These are phyloP conservation scores for Metschnikowia cerradonensis DNA, from an alignment of 805 yeast species.

Conservation along the genomic window DNA sequence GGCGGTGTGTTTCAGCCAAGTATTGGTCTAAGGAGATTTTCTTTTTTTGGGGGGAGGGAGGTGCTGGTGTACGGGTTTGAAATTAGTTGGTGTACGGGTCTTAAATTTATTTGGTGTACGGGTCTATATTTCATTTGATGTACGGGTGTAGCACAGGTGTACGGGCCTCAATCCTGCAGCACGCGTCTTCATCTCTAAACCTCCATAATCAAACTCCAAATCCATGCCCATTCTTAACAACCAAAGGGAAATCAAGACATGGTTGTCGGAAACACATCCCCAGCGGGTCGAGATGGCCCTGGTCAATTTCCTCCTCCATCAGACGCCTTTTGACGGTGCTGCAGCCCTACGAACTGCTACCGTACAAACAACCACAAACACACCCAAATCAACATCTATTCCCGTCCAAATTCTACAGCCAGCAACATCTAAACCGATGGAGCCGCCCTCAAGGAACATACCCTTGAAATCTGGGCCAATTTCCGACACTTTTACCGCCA, in stretches of 20 bases:
- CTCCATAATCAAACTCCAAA: neutral
- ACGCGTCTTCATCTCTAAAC: neutral
- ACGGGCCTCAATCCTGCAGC: neutral
- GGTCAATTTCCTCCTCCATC: constrained; percentile 5
- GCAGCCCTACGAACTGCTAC: neutral
- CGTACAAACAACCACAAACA: neutral
- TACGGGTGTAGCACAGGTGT: neutral
- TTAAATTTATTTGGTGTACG: neutral
- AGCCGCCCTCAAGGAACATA: neutral
- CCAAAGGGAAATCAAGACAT: constrained; percentile 13
- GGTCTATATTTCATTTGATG: neutral
- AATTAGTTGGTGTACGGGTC: too few species aligned
- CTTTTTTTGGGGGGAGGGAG: too few species aligned
- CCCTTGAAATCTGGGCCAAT: neutral
- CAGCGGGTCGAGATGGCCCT: constrained; percentile 12
- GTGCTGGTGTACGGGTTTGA: neutral
- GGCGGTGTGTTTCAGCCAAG: neutral
- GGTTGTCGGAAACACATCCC: constrained; percentile 15
- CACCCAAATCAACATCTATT: neutral
- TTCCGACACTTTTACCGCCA: neutral
- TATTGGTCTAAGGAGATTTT: neutral
- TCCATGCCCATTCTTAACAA: constrained; percentile 19
- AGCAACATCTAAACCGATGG: neutral
- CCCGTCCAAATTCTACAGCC: neutral
- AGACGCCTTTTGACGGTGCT: neutral